These are phyloP conservation scores for Fusarium drepaniforme DNA, from an alignment of 2,329 filamentous ascomycete genomes.

Conservation along the genomic window DNA sequence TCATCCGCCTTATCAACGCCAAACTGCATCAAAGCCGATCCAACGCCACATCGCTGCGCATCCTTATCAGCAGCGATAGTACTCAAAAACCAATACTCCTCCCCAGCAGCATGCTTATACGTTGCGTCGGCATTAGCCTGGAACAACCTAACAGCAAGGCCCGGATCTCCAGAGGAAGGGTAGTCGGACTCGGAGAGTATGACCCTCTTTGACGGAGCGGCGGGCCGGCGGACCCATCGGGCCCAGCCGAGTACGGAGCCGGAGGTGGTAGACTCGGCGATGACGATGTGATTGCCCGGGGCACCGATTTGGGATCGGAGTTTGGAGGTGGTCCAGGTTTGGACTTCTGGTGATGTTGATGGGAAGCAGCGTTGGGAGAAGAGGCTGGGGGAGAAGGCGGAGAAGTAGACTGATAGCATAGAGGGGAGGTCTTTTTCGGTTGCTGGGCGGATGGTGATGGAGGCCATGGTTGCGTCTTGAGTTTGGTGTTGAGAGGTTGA, in stretches of 20 bases:
- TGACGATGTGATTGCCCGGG: constrained; percentile 46
- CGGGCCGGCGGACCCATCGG: constrained; percentile 49
- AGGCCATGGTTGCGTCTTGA: constrained; percentile 21
- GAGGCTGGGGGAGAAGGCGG: constrained; percentile 46
- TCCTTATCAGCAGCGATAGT: constrained; percentile 48
- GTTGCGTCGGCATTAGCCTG: constrained; percentile 43
- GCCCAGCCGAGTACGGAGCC: constrained; percentile 46
- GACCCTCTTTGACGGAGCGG: constrained; percentile 13
- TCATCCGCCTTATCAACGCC: constrained; percentile 47
- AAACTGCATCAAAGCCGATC: constrained; percentile 48
- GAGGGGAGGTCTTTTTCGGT: constrained; percentile 47
- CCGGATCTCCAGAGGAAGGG: constrained; percentile 42
- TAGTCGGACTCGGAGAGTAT: constrained; percentile 43
- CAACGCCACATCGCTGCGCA: constrained; percentile 49
- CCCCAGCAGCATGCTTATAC: constrained; percentile 41
- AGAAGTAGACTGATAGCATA: constrained; percentile 47
- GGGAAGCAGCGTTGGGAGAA: constrained; percentile 49
- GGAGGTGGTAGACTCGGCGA: constrained; percentile 38
- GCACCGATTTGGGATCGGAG: constrained; percentile 43
- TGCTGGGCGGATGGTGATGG: constrained; percentile 52
- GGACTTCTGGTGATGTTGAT: constrained; percentile 40
- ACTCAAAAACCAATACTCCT: constrained; percentile 50
- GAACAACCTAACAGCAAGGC: constrained; percentile 57
- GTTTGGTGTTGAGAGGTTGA: background rate
- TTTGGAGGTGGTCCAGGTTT: constrained; percentile 34